phyloP scores from a whole-genome alignment of 2,329 filamentous ascomycete species.

The Alternaria solani region DNA sequence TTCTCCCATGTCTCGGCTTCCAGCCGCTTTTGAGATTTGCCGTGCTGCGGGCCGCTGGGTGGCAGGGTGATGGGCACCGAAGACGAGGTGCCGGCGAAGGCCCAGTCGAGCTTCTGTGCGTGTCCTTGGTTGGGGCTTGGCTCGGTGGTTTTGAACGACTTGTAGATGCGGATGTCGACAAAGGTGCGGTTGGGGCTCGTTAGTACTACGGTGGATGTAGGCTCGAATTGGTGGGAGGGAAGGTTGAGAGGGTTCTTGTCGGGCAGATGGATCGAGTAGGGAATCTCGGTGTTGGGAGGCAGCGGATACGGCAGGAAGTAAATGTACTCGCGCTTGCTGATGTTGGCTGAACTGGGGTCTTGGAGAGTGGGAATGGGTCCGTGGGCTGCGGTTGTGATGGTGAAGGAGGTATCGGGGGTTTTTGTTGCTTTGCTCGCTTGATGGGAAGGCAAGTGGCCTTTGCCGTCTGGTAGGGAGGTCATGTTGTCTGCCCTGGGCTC shows the following conservation, averaged over 20 bases:
- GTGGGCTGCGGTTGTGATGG: conserved; percentile 5
- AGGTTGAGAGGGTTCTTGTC: conserved; percentile 36
- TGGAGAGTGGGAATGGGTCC: background rate
- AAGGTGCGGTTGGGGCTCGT: conserved; percentile 66
- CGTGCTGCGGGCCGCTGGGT: background rate
- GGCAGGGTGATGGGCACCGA: conserved; percentile 40
- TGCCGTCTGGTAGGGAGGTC: background rate
- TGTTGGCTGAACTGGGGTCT: conserved; percentile 12
- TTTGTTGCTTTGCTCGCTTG: background rate
- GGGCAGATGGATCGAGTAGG: conserved; percentile 41
- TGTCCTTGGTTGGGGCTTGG: conserved; percentile 35
- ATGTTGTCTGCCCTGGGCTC: conserved; percentile 7
- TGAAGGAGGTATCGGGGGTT: conserved; percentile 4
- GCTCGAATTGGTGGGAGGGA: conserved; percentile 54
- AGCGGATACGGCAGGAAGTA: conserved; percentile 61
- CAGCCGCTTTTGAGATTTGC: background rate
- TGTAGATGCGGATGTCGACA: conserved; percentile 67
- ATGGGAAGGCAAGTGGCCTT: background rate
- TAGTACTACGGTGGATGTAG: conserved; percentile 70
- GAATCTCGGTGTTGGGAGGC: conserved; percentile 31
- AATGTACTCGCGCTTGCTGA: conserved; percentile 61
- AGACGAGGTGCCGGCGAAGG: conserved; percentile 62
- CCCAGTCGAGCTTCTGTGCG: conserved; percentile 66
- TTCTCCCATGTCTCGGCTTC: conserved; percentile 9
- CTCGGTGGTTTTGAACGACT: conserved; percentile 16